Evolutionary conservation across 495 filamentous ascomycete species (phyloP), one percentile per base, ranked within the genome.

Genomic region (Evernia prunastri): DNA sequence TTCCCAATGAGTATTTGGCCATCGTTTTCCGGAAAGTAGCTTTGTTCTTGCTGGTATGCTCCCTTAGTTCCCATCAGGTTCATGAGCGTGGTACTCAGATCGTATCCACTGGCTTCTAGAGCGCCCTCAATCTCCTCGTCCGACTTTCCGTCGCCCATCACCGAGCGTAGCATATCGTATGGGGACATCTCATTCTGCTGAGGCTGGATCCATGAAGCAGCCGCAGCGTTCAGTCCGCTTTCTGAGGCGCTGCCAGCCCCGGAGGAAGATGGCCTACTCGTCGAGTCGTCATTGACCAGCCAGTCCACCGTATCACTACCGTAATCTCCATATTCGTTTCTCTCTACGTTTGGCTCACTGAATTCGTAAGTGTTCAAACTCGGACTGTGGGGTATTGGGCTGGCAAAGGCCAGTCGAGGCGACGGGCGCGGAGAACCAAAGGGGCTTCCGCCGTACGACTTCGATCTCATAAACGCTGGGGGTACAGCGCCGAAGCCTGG

Each of bases 101-200:
- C 95, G 70, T 97, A 97, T 58, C 88, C 87, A 72, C 96, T 92
- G 64, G 86, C 80, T 72, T 93, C 92, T 56, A 99, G 82, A 20
- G 92, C 91, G 13, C 83, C 78, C 70, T 97, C 91, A 59, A 97
- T 92, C 72, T 99, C 95, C 60, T 97, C 93, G 69, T 97, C 93
- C 20, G 89, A 85, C 68, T 88, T 87, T 63, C 88, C 86, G 70
- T 92, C 91, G 15, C 93, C 91, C 40, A 99, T 80, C 37, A 99
- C 94, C 15, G 92, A 96, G 58, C 95, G 89, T 51, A 99, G 80
- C 81, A 99, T 99, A 74, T 99, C 95, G 78, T 96, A 95, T 4
- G 95, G 92, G 59, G 90, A 94, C 95, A 99, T 99, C 70, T 97
- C 92, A 66, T 78, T 79, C 66, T 88, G 86, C 64, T 89, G 84